These are phyloP conservation scores for Yarrowia divulgata DNA, from an alignment of 805 yeast species.

Conservation along the genomic window DNA sequence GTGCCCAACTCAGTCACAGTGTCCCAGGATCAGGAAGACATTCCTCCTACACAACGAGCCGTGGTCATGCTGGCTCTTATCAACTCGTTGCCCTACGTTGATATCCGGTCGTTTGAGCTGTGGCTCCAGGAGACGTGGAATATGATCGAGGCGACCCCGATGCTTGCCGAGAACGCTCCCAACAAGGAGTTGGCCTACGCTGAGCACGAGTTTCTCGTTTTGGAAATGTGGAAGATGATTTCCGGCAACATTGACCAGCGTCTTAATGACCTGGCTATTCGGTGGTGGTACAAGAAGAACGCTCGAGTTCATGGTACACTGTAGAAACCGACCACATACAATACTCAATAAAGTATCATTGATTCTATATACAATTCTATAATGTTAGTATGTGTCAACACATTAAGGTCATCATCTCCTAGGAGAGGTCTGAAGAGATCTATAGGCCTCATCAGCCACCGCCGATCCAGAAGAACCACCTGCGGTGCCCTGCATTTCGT, in stretches of 20 bases:
- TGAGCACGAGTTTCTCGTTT: constrained; percentile 55
- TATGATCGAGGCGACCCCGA: constrained; percentile 28
- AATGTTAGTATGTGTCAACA: neutral
- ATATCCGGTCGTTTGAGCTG: constrained; percentile 39
- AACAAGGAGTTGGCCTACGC: constrained; percentile 32
- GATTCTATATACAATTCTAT: neutral
- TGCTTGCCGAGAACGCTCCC: constrained; percentile 13
- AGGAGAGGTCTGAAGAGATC: constrained; percentile 36
- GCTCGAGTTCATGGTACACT: constrained; percentile 4
- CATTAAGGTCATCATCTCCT: constrained; percentile 4
- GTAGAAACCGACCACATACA: neutral
- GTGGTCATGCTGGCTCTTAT: constrained; percentile 43
- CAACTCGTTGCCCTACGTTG: constrained; percentile 42
- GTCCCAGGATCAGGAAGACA: constrained; percentile 5
- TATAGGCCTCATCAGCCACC: constrained; percentile 39
- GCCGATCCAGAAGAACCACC: constrained; percentile 19
- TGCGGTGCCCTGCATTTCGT: constrained; percentile 27
- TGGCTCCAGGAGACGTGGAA: constrained; percentile 37
- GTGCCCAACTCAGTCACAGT: neutral
- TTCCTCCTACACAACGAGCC: constrained; percentile 31
- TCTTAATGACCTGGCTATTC: constrained; percentile 61
- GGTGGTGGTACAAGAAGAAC: constrained; percentile 65
- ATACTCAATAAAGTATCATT: neutral
- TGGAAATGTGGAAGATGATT: constrained; percentile 60
- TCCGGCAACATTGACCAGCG: constrained; percentile 66